Evolutionary conservation across 805 yeast genomes (phyloP), one percentile per base, ranked within the genome.

Genomic region (Yarrowia sp.): DNA sequence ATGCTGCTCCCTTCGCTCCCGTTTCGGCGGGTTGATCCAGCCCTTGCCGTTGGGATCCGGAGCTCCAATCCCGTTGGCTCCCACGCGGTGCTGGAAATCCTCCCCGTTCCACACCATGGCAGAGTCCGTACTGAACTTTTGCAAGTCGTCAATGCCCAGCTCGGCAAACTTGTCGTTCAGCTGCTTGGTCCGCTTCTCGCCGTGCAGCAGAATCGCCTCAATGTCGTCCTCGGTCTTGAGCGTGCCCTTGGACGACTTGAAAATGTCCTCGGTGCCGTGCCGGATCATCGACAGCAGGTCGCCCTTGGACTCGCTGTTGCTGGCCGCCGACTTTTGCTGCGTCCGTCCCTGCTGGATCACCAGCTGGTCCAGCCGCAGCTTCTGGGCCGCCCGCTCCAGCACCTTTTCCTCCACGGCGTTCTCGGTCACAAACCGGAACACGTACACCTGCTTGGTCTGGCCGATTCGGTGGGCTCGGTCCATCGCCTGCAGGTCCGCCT

Each of bases 31-130:
- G 69, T 90, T 88, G 72, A 93, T 88, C 94, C 96, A 91, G 26
- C 84, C 83, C 63, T 87, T 85, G 70, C 82, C 83, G 22, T 73
- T 70, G 5, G 65, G 49, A 45, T 70, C 70, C 26, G 76, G 74
- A 42, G 72, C 71, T 68, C 75, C 73, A 40, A 76, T 72, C 52
- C 73, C 70, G 16, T 50, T 68, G 64, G 80, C 81, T 72, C 87
- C 86, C 8, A 26, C 48, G 2, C 63, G 48, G 63, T 56, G 46
- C 70, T 94, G 92, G 76, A 89, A 89, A 73, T 89, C 89, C 73
- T 88, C 84, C 16, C 99, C 99, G 75, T 95, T 92, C 99, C 99
- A 94, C 78, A 93, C 97, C 78, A 94, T 94, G 0, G 97, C 95
- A 32, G 89, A 89, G 72, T 92, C 97, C 8, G 92, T 89, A 11